Base-by-base conservation (phyloP, 805 yeast genomes). In the Candida maltosa region DNA sequence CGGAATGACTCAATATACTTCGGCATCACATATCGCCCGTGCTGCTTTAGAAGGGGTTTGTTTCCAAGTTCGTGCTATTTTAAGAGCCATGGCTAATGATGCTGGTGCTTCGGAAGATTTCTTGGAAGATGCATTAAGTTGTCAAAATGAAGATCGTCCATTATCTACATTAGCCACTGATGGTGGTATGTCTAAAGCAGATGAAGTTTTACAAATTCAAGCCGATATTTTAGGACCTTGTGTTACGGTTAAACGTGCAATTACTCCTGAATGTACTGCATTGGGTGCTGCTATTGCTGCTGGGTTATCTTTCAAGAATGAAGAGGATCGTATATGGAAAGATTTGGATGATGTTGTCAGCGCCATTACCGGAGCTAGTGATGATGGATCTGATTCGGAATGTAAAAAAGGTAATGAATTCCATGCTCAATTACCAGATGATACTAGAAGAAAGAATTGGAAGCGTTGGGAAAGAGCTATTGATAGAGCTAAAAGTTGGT, bases 221-320 rank as follows among this genome's bases (percentile, higher is more conserved):
- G 84, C 96, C 6, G 94, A 89, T 57, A 81, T 89, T 42, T 70
- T 87, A 47, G 97, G 97, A 3, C 91, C 93, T 1, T 78, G 88
- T 61, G 85, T 82, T 25, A 78, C 80, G 18, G 91, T 89, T 28
- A 75, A 77, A 47, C 73, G 96, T 49, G 88, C 96, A 2, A 74
- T 78, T 21, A 84, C 82, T 57, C 69, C 87, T 23, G 97, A 89
- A 61, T 87, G 96, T 55, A 89, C 97, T 4, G 96, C 97, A 0
- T 72, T 89, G 43, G 97, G 97, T 19, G 95, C 96, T 6, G 96
- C 97, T 4, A 84, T 91, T 46, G 96, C 96, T 19, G 95, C 97
- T 3, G 96, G 96, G 9, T 65, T 88, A 50, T 65, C 76, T 11
- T 64, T 78, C 10, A 60, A 62, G 37, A 60, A 65, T 41, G 61